A percentile compares a stretch with the other conserved stretches of the same genome.
phyloP scores from a whole-genome alignment of 352 stramenopile genomes.

The Pythium periplocum region DNA sequence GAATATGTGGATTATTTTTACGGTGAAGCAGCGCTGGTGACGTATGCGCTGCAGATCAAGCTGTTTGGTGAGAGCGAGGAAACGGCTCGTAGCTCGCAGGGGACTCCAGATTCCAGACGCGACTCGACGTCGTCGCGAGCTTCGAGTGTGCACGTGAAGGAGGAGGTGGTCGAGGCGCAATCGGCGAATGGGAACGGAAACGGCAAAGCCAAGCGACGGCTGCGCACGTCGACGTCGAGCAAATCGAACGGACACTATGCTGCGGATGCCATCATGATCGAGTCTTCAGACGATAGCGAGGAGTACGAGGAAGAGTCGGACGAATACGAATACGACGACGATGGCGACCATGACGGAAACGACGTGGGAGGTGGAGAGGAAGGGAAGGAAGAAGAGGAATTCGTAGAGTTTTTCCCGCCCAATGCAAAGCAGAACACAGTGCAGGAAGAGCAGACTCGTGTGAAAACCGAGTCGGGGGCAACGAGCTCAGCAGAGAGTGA shows the following conservation, averaged over 20 bases:
- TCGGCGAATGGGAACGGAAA: background rate
- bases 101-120: too few relatives aligned
- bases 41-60: conserved; percentile 3
- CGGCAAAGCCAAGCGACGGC: background rate
- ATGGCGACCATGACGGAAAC: background rate
- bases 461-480: background rate
- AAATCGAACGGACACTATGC: conserved; percentile 4
- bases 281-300: conserved; percentile 5
- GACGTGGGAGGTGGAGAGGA: too few relatives aligned
- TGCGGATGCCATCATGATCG: conserved; percentile 11
- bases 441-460: too few relatives aligned
- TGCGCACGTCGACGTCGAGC: conserved; percentile 1
- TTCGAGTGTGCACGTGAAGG: background rate
- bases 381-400: too few relatives aligned
- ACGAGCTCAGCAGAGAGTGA: background rate
- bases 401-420: too few relatives aligned
- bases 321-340: conserved; percentile 6
- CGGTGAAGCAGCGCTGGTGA: conserved; percentile 6
- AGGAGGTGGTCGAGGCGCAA: conserved; percentile 1
- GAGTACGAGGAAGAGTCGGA: conserved; percentile 1
- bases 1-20: conserved; percentile 18
- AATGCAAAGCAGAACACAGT: too few relatives aligned
- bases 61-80: conserved; percentile 1
- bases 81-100: too few relatives aligned
- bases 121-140: background rate